A percentile compares a stretch with the other conserved stretches of the same genome.
Conservation (phyloP, 2,329 filamentous ascomycete species). For the Macrophomina tecta region DNA sequence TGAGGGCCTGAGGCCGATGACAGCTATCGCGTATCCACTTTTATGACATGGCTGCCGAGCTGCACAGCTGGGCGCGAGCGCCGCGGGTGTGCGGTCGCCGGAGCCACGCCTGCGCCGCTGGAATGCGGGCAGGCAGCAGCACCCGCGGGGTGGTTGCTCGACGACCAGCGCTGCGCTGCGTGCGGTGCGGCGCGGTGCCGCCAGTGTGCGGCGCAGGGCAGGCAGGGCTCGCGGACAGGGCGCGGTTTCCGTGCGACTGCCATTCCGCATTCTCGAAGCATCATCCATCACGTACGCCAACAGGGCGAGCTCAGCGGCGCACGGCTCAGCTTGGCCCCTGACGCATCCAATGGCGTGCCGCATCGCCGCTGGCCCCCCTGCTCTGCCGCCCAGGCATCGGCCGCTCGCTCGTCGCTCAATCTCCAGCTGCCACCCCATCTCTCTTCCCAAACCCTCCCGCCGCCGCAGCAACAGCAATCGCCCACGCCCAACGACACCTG, state of each 20-base stretch:
- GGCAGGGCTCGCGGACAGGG: neutral
- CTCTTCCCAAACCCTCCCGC: constrained; percentile 24
- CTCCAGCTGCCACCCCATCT: constrained; percentile 24
- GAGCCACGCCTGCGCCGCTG: neutral
- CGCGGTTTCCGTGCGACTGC: constrained; percentile 2
- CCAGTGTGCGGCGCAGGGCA: neutral
- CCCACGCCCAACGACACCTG: constrained; percentile 13
- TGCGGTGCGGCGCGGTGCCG: too few species aligned
- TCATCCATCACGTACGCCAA: constrained; percentile 11
- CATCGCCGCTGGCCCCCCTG: constrained; percentile 20
- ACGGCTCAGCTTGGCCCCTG: constrained; percentile 8
- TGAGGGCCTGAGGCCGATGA: constrained; percentile 23
- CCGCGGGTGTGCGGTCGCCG: constrained; percentile 1
- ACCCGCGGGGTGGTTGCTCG: neutral
- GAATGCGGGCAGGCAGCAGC: too few species aligned
- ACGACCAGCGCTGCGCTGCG: neutral
- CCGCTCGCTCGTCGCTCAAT: constrained; percentile 15
- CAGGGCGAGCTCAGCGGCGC: neutral
- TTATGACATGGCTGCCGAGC: constrained; percentile 26
- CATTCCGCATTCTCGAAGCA: constrained; percentile 26
- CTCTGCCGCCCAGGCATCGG: constrained; percentile 19
- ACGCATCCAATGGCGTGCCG: constrained; percentile 17
- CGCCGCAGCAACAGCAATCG: neutral
- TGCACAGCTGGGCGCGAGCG: constrained; percentile 15
- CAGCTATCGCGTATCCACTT: constrained; percentile 25